Percentiles rank a stretch among this genome's conserved stretches.
Conservation (phyloP, 1,284 basidiomycete species). For the Fomitiporia mediterranea region DNA sequence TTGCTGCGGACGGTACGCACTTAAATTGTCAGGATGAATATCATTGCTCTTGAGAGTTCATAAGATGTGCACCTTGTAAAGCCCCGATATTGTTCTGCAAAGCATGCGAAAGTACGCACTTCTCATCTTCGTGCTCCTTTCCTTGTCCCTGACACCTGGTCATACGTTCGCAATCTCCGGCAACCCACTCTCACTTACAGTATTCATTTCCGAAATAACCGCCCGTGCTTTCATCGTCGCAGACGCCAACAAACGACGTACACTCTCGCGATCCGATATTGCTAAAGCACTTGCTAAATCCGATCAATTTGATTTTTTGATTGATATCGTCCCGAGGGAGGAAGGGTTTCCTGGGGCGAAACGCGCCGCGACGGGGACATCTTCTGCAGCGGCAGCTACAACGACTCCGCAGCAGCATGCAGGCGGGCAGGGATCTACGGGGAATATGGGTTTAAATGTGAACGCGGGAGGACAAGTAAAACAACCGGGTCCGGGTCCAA, state of each 20-base stretch:
- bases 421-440: background rate
- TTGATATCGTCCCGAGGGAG: constrained; percentile 87
- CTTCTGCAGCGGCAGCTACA: background rate
- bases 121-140: constrained; percentile 2
- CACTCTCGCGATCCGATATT: constrained; percentile 86
- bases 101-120: constrained; percentile 87
- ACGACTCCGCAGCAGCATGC: background rate
- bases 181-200: constrained; percentile 37
- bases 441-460: background rate
- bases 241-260: constrained; percentile 88
- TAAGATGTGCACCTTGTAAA: constrained; percentile 28
- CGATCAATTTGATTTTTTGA: constrained; percentile 91
- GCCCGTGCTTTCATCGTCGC: constrained; percentile 91
- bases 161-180: background rate
- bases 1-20: constrained; percentile 82
- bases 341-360: constrained; percentile 35
- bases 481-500: background rate
- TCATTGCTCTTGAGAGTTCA: no score
- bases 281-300: constrained; percentile 85
- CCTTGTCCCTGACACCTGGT: no score
- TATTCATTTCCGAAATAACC: constrained; percentile 93
- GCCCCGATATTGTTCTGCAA: constrained; percentile 94
- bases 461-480: background rate
- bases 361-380: background rate
- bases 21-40: constrained; percentile 5